Evolutionary conservation across 2,329 filamentous ascomycete genomes (phyloP), one percentile per base, ranked within the genome.

Genomic region (Furcasterigmium sp.): DNA sequence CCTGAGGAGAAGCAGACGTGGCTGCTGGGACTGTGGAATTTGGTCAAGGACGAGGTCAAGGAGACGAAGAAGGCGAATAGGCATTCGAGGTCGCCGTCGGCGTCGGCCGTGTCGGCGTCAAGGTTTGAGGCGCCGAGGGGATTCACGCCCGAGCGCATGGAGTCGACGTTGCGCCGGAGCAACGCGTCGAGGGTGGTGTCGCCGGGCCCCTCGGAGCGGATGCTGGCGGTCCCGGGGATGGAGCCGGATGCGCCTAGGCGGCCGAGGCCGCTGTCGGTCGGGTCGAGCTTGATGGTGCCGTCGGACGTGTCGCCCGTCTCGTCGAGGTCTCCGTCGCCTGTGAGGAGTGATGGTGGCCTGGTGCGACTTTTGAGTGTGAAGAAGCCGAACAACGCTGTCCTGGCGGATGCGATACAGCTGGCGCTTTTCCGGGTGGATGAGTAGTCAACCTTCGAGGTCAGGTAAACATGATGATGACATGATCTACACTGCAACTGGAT

Each of bases 1-100:
- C 51, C 58, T 4, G 59, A 62, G 41, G 60, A 62, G 48, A 61
- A 62, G 50, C 57, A 62, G 44, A 56, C 53, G 36, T 63, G 60
- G 59, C 38, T 62, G 10, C 55, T 58, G 29, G 47, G 52, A 28
- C 43, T 62, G 8, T 62, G 59, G 60, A 51, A 50, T 2, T 40
- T 61, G 34, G 41, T 62, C n/a, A 35, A 36, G 21, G 52, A 57
- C 13, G 56, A 57, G 36, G 20, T 37, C n/a, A 30, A 26, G 8
- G 20, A 25, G 26, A 30, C 38, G 3, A 30, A 30, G 3, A 5
- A 7, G 17, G 17, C 17, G 17, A 17, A 21, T 8, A 15, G 28
- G 18, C 29, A 36, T 25, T 7, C 29, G 29, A 20, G 35, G 23
- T 30, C 28, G 36, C 29, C 28, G 11, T 39, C 37, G 37, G 19